Base-by-base conservation (phyloP, 164 flowering plant species). In the Amborella trichopoda region DNA sequence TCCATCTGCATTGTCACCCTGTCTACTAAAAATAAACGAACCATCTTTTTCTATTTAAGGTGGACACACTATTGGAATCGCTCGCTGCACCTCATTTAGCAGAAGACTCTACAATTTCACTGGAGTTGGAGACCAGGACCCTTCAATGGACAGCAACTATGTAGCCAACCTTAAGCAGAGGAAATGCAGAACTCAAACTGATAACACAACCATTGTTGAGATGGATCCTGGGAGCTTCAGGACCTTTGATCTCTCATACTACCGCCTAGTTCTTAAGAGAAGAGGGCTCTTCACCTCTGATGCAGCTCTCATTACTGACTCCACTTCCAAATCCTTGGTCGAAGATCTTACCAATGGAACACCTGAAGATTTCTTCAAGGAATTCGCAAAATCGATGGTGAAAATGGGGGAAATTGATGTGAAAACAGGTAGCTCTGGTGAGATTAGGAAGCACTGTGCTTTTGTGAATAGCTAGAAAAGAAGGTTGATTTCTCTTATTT, bases 201-300 rank as follows among this genome's bases (percentile, higher is more conserved):
- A 42, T 20, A 23, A 5, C 23, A 42, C 26, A n/a, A 17, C 46
- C 9, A 42, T 42, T n/a, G n/a, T 42, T 4, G 46, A 42, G 21
- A 42, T 42, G 49, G 34, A 46, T 28, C 49, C 49, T 1, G 36
- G 49, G 36, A 46, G 49, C 21, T 46, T 46, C 49, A 28, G 36
- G 23, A 26, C 36, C 19, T 46, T 46, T 23, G 49, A 46, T 23
- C 17, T n/a, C 10, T 10, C 16, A 8, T 28, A 46, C 13, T 46
- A 46, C 38, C 27, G 12, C 18, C 14, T 25, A 6, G 30, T 26
- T 18, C 11, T 27, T 17, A 46, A 46, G 34, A 26, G 49, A 28
- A 14, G 36, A 46, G 36, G 49, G 8, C 22, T 46, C 14, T 46
- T 46, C 26, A 17, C 46, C 2, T 42, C 26, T 5, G 46, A 42